These are phyloP conservation scores for Myochromella boudieri DNA, from an alignment of 768 basidiomycete genomes.

Conservation along the genomic window DNA sequence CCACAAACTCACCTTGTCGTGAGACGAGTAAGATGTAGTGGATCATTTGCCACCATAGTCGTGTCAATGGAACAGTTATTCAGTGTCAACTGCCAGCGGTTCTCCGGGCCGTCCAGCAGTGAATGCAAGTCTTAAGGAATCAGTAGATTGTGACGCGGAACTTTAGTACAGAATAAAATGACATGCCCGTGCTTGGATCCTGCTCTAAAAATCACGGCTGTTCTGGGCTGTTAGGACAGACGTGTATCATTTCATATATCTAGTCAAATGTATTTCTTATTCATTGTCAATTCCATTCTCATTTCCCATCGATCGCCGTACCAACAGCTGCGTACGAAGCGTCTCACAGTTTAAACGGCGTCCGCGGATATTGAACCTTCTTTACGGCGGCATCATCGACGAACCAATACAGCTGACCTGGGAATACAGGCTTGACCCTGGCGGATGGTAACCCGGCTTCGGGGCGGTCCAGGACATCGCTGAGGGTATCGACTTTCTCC, in stretches of 20 bases:
- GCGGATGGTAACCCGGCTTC: conserved; percentile 81
- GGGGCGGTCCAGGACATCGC: conserved; percentile 74
- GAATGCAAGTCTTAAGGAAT: too few species aligned
- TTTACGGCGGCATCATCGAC: conserved; percentile 81
- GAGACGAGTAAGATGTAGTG: conserved; percentile 94
- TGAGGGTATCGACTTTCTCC: conserved; percentile 76
- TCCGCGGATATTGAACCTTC: conserved; percentile 57
- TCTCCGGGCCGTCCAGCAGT: too few species aligned
- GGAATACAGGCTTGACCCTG: conserved; percentile 71
- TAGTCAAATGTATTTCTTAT: too few species aligned
- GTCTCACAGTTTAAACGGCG: conserved; percentile 53
- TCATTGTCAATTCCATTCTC: not conserved
- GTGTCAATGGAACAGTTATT: too few species aligned
- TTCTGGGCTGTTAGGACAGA: too few species aligned
- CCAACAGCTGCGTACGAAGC: not conserved
- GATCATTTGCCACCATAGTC: conserved; percentile 72
- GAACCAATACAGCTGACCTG: conserved; percentile 94
- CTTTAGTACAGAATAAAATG: too few species aligned
- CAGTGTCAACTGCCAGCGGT: too few species aligned
- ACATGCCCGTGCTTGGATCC: too few species aligned
- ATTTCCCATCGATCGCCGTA: not conserved
- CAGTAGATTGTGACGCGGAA: too few species aligned
- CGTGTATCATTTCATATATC: too few species aligned
- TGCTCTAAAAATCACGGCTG: too few species aligned
- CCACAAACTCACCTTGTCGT: conserved; percentile 66